Evolutionary conservation across 2,329 filamentous ascomycete species (phyloP).

Genomic region (Ophiocordyceps camponoti-rufipedis): DNA sequence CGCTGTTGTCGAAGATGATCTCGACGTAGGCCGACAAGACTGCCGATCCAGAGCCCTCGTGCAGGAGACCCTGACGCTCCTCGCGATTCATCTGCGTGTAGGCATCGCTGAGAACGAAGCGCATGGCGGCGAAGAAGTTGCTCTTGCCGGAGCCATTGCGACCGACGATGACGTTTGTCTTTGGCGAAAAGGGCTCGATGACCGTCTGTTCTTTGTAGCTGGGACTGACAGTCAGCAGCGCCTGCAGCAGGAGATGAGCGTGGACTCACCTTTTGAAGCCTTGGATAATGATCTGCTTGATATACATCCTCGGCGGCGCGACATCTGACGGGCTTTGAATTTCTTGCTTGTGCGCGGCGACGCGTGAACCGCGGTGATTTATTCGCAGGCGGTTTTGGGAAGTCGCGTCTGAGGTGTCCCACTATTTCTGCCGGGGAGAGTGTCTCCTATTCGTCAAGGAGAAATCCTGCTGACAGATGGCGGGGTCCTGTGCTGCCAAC

Average conservation of each 20-base stretch:
- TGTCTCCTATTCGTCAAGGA: no score
- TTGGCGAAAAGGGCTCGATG: constrained; percentile 93
- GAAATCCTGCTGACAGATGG: no score
- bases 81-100: constrained; percentile 93
- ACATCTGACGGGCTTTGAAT: constrained; percentile 11
- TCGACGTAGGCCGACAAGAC: constrained; percentile 99
- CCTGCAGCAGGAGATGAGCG: background rate
- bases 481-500: no score
- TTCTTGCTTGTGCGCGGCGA: constrained; percentile 2
- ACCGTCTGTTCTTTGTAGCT: constrained; percentile 99
- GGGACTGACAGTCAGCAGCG: constrained; percentile 6
- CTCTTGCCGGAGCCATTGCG: constrained; percentile 99
- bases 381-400: background rate
- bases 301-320: constrained; percentile 55
- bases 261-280: constrained; percentile 83
- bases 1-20: constrained; percentile 95
- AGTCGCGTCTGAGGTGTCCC: background rate
- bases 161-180: constrained; percentile 95
- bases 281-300: constrained; percentile 99
- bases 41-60: constrained; percentile 92
- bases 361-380: constrained; percentile 3
- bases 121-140: constrained; percentile 98
- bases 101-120: constrained; percentile 93
- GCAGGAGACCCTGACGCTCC: constrained; percentile 87
- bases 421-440: background rate